Conservation (phyloP, 1,139 yeast species). For the Suhomyces kunorum region DNA sequence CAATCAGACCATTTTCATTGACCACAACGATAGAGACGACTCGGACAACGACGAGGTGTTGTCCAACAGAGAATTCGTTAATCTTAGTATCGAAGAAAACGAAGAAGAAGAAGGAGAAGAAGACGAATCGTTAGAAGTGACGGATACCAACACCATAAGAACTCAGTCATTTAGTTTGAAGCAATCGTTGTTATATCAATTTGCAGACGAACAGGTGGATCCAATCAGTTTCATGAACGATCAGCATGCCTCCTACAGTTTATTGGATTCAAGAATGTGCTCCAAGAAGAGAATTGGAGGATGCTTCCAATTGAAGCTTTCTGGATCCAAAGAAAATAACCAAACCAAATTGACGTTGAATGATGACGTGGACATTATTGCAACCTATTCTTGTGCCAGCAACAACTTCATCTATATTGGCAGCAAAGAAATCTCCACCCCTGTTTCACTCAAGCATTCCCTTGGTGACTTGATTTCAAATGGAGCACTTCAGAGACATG, state of each 20-base stretch:
- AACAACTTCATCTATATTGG: conserved; percentile 65
- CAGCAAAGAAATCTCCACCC: conserved; percentile 52
- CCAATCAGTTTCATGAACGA: conserved; percentile 18
- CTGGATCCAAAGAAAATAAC: conserved; percentile 47
- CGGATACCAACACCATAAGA: background rate
- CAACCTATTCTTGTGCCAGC: conserved; percentile 41
- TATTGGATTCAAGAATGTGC: conserved; percentile 35
- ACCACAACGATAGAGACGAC: conserved; percentile 43
- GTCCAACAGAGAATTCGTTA: background rate
- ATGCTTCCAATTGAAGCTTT: conserved; percentile 46
- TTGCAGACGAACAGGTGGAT: conserved; percentile 52
- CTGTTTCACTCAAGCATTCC: conserved; percentile 37
- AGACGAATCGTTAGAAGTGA: background rate
- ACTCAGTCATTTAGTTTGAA: conserved; percentile 27
- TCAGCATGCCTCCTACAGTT: conserved; percentile 12
- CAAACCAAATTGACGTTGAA: conserved; percentile 32
- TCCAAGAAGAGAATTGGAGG: conserved; percentile 41
- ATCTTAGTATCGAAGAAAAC: background rate
- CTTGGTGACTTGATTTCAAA: conserved; percentile 42
- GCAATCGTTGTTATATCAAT: conserved; percentile 63
- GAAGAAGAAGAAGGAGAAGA: conserved; percentile 4
- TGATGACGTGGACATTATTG: conserved; percentile 45
- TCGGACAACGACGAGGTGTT: conserved; percentile 27
- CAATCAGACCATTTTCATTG: conserved; percentile 63
- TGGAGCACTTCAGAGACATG: conserved; percentile 34